Evolutionary conservation across 139 green algal genomes (phyloP), one percentile per base, ranked within the genome.

Genomic region (Nannochloris sp.): DNA sequence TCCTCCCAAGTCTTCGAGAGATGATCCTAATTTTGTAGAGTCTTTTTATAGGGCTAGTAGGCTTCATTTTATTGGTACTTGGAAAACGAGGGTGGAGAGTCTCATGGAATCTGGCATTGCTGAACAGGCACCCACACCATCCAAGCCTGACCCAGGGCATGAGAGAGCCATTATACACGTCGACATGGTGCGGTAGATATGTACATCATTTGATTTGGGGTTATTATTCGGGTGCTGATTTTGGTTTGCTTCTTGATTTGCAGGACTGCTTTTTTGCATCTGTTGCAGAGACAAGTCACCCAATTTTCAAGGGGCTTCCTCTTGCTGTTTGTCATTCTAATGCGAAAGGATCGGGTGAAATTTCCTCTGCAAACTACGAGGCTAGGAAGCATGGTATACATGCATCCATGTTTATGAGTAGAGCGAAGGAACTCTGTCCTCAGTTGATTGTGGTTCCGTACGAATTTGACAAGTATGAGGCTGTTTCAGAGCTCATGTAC

Each of bases 221-320:
- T 26, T 1, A 44, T 16, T 30, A 4, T 59, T 40, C 11, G 33
- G 33, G 46, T 28, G n/a, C 5, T 20, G 11, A 28, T 8, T 23
- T 23, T 23, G n/a, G n/a, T 53, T 20, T 13, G 11, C 17, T 6
- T 31, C 6, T 20, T 28, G 51, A 62, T 82, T 51, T 53, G n/a
- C 46, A 53, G 46, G 91, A 98, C 78, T 95, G 87, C 73, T 98
- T 98, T 82, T 98, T 98, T 79, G 92, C 92, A 2, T 80, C 81
- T 0, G 88, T 85, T 5, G 79, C 89, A 6, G 71, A 66, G 10
- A 62, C 75, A 11, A 69, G 61, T 3, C 59, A 80, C 30, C 84
- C 86, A 1, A 62, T 85, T 50, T 74, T 94, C 40, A 58, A 65
- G 17, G 84, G 81, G 56, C 64, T 76, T 57, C 85, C 86, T 11